These are phyloP conservation scores for Trichaptum fuscoviolaceum DNA, from an alignment of 768 basidiomycete genomes.

Conservation along the genomic window DNA sequence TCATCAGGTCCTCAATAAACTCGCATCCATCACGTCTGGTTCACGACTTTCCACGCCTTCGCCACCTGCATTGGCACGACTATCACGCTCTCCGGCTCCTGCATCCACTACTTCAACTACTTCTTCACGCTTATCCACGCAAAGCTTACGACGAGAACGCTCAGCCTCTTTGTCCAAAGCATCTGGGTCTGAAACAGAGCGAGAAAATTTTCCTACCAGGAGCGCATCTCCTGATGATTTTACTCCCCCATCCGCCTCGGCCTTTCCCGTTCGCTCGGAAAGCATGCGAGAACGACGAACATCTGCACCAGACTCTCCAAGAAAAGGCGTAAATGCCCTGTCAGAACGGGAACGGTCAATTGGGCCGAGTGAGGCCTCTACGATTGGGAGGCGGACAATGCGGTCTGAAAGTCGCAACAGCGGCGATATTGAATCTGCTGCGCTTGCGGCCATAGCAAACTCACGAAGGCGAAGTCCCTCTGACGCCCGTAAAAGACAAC, in stretches of 20 bases:
- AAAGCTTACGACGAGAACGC: background rate
- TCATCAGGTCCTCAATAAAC: slow-evolving; percentile 60
- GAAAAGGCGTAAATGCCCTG: slow-evolving; percentile 20
- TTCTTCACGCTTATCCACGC: slow-evolving; percentile 16
- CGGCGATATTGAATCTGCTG: slow-evolving; percentile 46
- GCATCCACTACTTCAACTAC: slow-evolving; percentile 31
- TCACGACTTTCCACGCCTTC: slow-evolving; percentile 55
- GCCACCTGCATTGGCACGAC: slow-evolving; percentile 30
- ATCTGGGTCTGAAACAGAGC: slow-evolving; percentile 82
- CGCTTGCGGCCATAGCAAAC: slow-evolving; percentile 56
- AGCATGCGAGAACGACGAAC: slow-evolving; percentile 36
- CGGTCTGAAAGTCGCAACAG: background rate
- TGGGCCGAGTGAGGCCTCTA: background rate
- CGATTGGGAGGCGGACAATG: background rate
- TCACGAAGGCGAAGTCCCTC: slow-evolving; percentile 45
- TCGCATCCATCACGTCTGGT: slow-evolving; percentile 38
- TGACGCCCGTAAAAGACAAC: slow-evolving; percentile 37
- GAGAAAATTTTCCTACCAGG: slow-evolving; percentile 41
- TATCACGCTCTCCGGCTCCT: slow-evolving; percentile 30
- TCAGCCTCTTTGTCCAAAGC: slow-evolving; percentile 19
- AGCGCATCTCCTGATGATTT: slow-evolving; percentile 34
- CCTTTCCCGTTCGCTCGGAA: slow-evolving; percentile 13
- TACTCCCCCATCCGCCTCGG: slow-evolving; percentile 33
- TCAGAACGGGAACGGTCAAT: slow-evolving; percentile 4
- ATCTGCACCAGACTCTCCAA: slow-evolving; percentile 45